These are phyloP conservation scores for Fraxinus americana DNA, from an alignment of 257 asterid genomes.

Conservation along the genomic window DNA sequence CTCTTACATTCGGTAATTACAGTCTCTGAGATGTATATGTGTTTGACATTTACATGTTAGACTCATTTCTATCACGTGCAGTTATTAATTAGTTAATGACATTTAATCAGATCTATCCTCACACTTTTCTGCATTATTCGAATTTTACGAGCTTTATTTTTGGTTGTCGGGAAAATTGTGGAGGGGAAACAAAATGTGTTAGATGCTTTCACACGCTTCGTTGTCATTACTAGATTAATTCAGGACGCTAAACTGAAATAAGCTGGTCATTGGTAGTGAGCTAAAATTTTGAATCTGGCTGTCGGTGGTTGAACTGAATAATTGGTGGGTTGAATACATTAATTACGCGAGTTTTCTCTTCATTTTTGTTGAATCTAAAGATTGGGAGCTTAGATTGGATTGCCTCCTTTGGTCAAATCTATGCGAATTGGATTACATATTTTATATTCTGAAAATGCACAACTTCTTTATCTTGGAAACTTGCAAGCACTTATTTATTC, in stretches of 20 bases:
- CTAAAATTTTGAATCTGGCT: neutral
- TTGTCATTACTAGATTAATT: constrained; percentile 11
- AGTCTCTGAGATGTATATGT: neutral
- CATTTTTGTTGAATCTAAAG: constrained; percentile 6
- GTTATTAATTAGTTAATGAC: constrained; percentile 2
- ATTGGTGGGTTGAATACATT: neutral
- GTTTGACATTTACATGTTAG: neutral
- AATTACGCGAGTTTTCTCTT: constrained; percentile 10
- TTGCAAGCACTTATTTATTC: neutral
- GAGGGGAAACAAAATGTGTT: neutral
- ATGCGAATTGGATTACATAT: constrained; percentile 3
- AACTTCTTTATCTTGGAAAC: neutral
- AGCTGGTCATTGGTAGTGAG: constrained; percentile 20
- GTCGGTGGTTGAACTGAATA: constrained; percentile 7
- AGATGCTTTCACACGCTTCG: constrained; percentile 8
- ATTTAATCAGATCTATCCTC: constrained; percentile 43
- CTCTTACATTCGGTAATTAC: constrained; percentile 74
- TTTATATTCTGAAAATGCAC: neutral
- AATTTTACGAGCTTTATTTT: constrained; percentile 2
- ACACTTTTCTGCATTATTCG: constrained; percentile 23
- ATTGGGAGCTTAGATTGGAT: neutral
- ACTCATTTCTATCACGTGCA: constrained; percentile 7
- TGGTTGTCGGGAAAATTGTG: neutral
- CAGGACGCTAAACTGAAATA: constrained; percentile 25
- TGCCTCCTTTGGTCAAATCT: neutral